Evolutionary conservation across 768 basidiomycete species (phyloP), one percentile per base, ranked within the genome.

Genomic region (Pulveroboletus sp.): DNA sequence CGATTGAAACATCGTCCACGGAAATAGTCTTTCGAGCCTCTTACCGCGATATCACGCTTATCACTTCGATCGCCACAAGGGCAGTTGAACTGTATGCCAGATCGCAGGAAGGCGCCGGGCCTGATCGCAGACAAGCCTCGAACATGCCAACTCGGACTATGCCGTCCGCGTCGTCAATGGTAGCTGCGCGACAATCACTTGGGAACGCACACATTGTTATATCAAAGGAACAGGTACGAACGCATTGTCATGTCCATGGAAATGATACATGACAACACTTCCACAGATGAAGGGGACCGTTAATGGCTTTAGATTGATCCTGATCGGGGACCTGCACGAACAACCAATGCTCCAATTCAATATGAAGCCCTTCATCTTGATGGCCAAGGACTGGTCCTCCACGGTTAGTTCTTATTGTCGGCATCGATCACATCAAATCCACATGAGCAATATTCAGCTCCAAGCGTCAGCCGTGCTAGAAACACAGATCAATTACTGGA

Each of bases 321-420:
- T 98, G 30, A 97, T 98, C 47, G 93, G 96, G 5, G 95, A 98
- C 68, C 67, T 93, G 52, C 88, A 98, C 57, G 95, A 98, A 61
- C 86, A 96, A 57, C 96, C 96, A 0, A 80, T 98, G 73, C 72
- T 99, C 22, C 92, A 98, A 68, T 65, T 98, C 40, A 85, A 84
- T 58, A 76, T 94, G 16, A 90, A 88, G 58, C 84, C 91, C 16
- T 96, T 97, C 70, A 77, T 80, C 13, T 64, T 93, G 35, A 79
- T 78, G 24, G 88, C 87, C 7, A 88, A 87, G 57, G 94, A 99
- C 64, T 99, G 96, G 96, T 92, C 95, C 2, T 84, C 85, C 56
- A 85, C 89, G 71, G 93, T 96, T 57, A 50, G 77, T 6, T 29
- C 27, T 48, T 46, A 22, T 26, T 9, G 7, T 9, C 12, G 35